A percentile compares a stretch with the other conserved stretches of the same genome.
These are phyloP conservation scores for Rutstroemia sp. DNA, from an alignment of 2,329 filamentous ascomycete species.

Conservation along the genomic window DNA sequence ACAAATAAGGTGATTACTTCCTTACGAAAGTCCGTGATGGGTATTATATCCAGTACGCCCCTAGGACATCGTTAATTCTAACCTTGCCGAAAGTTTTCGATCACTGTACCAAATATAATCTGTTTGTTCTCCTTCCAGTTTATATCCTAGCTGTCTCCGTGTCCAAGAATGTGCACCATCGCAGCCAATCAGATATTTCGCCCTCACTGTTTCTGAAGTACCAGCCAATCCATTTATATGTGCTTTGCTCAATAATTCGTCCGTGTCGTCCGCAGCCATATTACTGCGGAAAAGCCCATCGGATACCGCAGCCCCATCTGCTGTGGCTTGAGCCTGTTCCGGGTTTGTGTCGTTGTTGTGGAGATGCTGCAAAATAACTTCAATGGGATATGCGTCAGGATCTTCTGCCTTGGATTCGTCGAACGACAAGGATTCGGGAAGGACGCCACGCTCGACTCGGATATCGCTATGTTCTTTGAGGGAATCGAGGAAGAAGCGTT, in stretches of 20 bases:
- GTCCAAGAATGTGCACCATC: slow-evolving; percentile 47
- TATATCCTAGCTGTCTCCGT: slow-evolving; percentile 41
- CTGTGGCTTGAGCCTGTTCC: slow-evolving; percentile 33
- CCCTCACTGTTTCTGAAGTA: slow-evolving; percentile 46
- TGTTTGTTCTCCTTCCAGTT: slow-evolving; percentile 51
- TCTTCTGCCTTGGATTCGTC: slow-evolving; percentile 44
- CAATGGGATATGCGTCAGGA: slow-evolving; percentile 50
- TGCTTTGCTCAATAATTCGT: slow-evolving; percentile 37
- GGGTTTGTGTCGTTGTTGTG: slow-evolving; percentile 51
- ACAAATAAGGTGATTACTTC: slow-evolving; percentile 8
- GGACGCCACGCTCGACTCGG: slow-evolving; percentile 50
- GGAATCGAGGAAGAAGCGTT: slow-evolving; percentile 57
- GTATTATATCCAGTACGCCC: slow-evolving; percentile 43
- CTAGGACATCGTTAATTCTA: slow-evolving; percentile 5
- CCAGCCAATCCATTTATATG: slow-evolving; percentile 31
- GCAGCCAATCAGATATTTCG: slow-evolving; percentile 61
- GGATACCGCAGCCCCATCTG: slow-evolving; percentile 21
- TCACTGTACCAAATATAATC: slow-evolving; percentile 50
- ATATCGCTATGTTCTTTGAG: slow-evolving; percentile 49
- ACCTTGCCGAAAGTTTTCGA: slow-evolving; percentile 32
- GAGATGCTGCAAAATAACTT: slow-evolving; percentile 49
- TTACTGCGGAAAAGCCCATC: slow-evolving; percentile 55
- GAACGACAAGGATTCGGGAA: slow-evolving; percentile 48
- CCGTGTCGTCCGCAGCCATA: slow-evolving; percentile 48
- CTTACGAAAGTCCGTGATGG: slow-evolving; percentile 36